Evolutionary conservation across 2,329 filamentous ascomycete genomes (phyloP), one percentile per base, ranked within the genome.

Genomic region (Penicillium sp.): DNA sequence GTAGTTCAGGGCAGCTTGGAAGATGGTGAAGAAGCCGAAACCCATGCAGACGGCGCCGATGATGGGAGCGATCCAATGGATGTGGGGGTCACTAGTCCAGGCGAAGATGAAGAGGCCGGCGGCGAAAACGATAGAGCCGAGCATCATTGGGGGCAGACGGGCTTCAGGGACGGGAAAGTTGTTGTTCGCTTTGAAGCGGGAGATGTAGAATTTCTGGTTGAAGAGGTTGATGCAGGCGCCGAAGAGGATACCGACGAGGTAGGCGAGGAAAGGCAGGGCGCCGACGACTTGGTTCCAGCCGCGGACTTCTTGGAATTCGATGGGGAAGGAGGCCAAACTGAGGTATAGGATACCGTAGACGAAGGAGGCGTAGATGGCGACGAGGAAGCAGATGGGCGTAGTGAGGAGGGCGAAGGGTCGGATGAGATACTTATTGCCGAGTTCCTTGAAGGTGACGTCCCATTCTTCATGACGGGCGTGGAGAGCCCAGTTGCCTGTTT

Each of bases 21-120:
- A 91, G 62, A 93, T 89, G 24, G 84, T 84, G 71, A 89, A 83
- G 62, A 93, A 82, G 5, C 87, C 87, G 41, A 88, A 85, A 3
- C 87, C 87, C 43, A 81, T 70, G 48, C 82, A 79, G 1, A 74
- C 72, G 2, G 79, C 69, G 0, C 79, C 81, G 34, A 82, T 72
- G 39, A 76, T 70, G 0, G 80, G 78, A 0, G 68, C 75, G 37
- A 81, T 75, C 79, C 79, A 82, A 51, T 70, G 75, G 17, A 77
- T 70, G 1, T 69, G n/a, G n/a, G n/a, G n/a, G n/a, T n/a, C n/a
- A n/a, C 77, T 73, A 0, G 80, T 82, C 80, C 81, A 83, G 7
- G 75, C 69, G 78, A 81, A 73, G 49, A 82, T 67, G 64, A 85
- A 85, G 39, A 83, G 72, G 0, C 80, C 80, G 0, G 60, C 69